Evolutionary conservation across 345 rosid species (phyloP), one percentile per base, ranked within the genome.

Genomic region (Cardamine occulta): DNA sequence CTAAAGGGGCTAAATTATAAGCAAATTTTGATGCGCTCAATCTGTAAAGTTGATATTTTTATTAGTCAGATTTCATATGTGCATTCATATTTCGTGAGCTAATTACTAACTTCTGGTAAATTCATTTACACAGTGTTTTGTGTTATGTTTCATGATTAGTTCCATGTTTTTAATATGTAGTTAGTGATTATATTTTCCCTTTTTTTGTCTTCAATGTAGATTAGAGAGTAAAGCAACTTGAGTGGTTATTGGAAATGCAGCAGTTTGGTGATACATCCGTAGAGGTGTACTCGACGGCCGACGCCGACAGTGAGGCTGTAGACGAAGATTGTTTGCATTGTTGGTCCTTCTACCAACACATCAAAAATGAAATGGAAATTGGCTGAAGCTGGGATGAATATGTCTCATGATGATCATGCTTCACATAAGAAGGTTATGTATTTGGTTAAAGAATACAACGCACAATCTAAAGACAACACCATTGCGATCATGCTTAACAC

Each of bases 371-470:
- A 92, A 80, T 92, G 99, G 99, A 92, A 90, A 81, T 79, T 95
- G 72, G 99, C 99, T 26, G 99, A 95, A 83, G 89, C 96, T 56
- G 99, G 98, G 55, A 95, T 95, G 99, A 95, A 95, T 68, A 92
- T 95, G 99, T 95, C 99, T 73, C 99, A 92, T 48, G 99, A 98
- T 26, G 99, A 95, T 78, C 99, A 95, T 68, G 89, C 97, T 29
- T 95, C 99, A 18, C 99, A 95, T 79, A 86, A 92, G 86, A 89
- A 92, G 83, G 98, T 92, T 64, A 95, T 95, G 72, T 96, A 95
- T 83, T 83, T 95, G 81, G 98, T 95, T n/a, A 95, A 95, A 77
- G 98, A 95, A 51, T 92, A 92, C 81, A 95, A 95, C 82, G 97
- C 92, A 4, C 94, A 95, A 58, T 77, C 88, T 80, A 90, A 87